Base-by-base conservation (phyloP, 2,329 filamentous ascomycete species). In the Cytospora schulzeri region DNA sequence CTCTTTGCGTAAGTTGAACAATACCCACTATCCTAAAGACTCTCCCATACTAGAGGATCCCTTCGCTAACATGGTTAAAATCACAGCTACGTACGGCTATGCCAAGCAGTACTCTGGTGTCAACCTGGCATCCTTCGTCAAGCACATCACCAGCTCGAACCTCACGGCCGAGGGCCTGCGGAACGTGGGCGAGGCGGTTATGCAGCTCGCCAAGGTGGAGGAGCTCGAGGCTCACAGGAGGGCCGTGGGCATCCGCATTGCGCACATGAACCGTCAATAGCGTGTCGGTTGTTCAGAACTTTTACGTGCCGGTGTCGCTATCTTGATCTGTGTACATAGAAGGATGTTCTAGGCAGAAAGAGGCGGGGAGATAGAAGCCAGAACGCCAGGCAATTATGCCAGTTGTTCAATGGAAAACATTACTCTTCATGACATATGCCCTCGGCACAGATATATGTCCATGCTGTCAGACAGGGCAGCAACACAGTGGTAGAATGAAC, bases 41-140 rank as follows among this genome's bases (percentile, higher is more conserved):
- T 50, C 29, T 64, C 55, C 15, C n/a, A n/a, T n/a, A 19, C 29
- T 28, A 26, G 53, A 54, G 35, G 28, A 35, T 26, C 5, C 48
- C 45, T 4, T 24, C 22, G 62, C 57, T 70, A 65, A 69, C 60
- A 22, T 14, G 11, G 3, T 14, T n/a, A 8, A 3, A 19, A 22
- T 35, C 14, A 3, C 70, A 96, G 93, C 95, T 60, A 99, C 95
- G 0, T 99, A 98, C 74, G 95, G 95, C 50, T 99, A 96, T 73
- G 95, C 95, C 57, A 97, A 96, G 80, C 95, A 99, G 77, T 99
- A 99, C 81, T 97, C 93, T 7, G 95, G 95, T 60, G 95, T 99
- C 73, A 99, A 97, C 77, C 85, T 99, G 7, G 92, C 87, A 35
- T 98, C 94, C 2, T 99, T 97, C 79, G 86, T 97, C 76, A 99